A percentile compares a stretch with the other conserved stretches of the same genome.
Evolutionary conservation across 805 yeast species (phyloP).

Genomic region (Yarrowia osloensis): DNA sequence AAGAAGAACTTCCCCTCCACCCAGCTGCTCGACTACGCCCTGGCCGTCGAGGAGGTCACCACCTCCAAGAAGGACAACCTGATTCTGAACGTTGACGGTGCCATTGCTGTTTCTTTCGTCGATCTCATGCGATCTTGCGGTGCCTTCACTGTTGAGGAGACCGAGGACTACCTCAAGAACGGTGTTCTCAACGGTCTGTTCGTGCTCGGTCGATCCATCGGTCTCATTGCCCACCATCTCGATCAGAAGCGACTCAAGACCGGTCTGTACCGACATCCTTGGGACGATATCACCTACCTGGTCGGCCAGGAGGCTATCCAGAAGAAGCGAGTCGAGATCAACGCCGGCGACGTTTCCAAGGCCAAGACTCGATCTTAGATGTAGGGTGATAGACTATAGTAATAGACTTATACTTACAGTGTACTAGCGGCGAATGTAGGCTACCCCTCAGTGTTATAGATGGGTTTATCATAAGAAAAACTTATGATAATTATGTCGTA

Average conservation of each 20-base stretch:
- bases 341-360: conserved; percentile 41
- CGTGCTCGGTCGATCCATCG: conserved; percentile 51
- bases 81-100: conserved; percentile 51
- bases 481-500: not conserved
- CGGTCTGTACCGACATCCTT: conserved; percentile 51
- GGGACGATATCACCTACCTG: conserved; percentile 52
- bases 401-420: not conserved
- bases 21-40: conserved; percentile 48
- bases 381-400: not conserved
- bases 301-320: conserved; percentile 45
- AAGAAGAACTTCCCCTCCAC: conserved; percentile 50
- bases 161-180: conserved; percentile 48
- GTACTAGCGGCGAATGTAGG: too few relatives aligned
- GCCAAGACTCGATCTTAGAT: conserved; percentile 33
- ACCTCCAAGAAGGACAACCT: conserved; percentile 53
- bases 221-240: conserved; percentile 50
- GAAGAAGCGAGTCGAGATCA: conserved; percentile 45
- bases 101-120: conserved; percentile 50
- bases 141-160: conserved; percentile 50
- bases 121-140: conserved; percentile 50
- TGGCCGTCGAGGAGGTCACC: conserved; percentile 52
- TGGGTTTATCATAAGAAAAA: not conserved
- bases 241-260: conserved; percentile 52
- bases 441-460: not conserved
- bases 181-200: conserved; percentile 52